These are phyloP conservation scores for Pseudoturritis turrita DNA, from an alignment of 345 rosid genomes.

Conservation along the genomic window DNA sequence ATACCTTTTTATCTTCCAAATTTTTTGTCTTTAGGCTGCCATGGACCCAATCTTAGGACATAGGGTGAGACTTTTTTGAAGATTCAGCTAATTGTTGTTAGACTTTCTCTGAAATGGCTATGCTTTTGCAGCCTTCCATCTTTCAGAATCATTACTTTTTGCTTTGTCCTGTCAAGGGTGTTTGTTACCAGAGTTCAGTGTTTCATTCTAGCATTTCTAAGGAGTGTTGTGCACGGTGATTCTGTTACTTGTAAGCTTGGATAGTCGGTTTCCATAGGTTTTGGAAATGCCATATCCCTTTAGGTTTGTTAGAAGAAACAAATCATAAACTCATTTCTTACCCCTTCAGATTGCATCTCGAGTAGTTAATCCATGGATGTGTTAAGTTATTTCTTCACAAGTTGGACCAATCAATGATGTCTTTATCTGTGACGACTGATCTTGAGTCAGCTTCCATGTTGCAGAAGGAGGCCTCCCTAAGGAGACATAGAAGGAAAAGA, in stretches of 20 bases:
- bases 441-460: not conserved
- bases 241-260: not conserved
- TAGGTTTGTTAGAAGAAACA: not conserved
- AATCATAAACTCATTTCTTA: not conserved
- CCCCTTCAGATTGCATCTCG: not conserved
- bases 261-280: not conserved
- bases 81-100: not conserved
- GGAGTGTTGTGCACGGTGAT: not conserved
- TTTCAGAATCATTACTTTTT: not conserved
- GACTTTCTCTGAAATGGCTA: not conserved
- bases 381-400: not conserved
- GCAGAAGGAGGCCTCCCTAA: slow-evolving; percentile 21
- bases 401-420: not conserved
- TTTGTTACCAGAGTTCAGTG: not conserved
- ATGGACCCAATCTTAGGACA: not conserved
- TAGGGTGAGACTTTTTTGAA: not conserved
- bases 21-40: not conserved
- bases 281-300: not conserved
- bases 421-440: slow-evolving; percentile 10
- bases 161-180: not conserved
- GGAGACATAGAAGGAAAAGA: slow-evolving; percentile 3
- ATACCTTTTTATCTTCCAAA: not conserved
- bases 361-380: not conserved
- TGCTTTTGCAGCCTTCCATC: not conserved
- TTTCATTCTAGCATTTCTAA: not conserved